phyloP scores from a whole-genome alignment of 176 grass and related monocot species.

The Lolium perenne region DNA sequence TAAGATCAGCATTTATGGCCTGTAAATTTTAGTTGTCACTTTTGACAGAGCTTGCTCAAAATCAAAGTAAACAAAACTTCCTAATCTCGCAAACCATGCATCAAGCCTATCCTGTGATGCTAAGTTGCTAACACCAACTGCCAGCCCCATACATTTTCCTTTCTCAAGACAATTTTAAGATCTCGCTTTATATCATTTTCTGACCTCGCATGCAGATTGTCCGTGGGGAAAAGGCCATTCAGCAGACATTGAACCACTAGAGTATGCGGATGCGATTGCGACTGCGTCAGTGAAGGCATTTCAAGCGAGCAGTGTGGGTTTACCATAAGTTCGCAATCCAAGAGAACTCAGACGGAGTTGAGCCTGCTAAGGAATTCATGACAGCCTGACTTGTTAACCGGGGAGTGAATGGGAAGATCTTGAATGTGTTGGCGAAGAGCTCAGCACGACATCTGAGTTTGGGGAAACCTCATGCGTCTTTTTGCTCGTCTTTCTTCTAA shows the following conservation, averaged over 20 bases:
- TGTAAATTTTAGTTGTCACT: neutral
- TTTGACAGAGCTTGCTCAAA: neutral
- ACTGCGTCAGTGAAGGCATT: neutral
- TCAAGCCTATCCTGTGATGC: neutral
- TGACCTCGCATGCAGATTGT: slow-evolving; percentile 47
- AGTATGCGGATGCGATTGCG: slow-evolving; percentile 11
- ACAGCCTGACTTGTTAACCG: slow-evolving; percentile 35
- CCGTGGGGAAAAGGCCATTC: slow-evolving; percentile 55
- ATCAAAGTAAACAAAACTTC: neutral
- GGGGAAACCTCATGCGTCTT: slow-evolving; percentile 29
- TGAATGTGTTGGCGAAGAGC: slow-evolving; percentile 16
- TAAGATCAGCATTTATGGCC: neutral
- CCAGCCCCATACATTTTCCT: neutral
- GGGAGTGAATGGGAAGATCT: slow-evolving; percentile 19
- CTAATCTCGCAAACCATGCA: neutral
- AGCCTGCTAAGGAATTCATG: neutral
- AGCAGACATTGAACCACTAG: slow-evolving; percentile 44
- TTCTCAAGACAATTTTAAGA: neutral
- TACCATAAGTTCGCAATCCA: slow-evolving; percentile 30
- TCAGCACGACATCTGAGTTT: slow-evolving; percentile 10
- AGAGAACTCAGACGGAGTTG: slow-evolving; percentile 6
- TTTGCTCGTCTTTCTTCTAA: slow-evolving; percentile 35
- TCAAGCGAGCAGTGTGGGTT: neutral
- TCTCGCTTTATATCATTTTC: neutral
- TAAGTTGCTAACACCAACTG: neutral